Evolutionary conservation across 2,329 filamentous ascomycete species (phyloP).

Genomic region (Cladosporium sp.): DNA sequence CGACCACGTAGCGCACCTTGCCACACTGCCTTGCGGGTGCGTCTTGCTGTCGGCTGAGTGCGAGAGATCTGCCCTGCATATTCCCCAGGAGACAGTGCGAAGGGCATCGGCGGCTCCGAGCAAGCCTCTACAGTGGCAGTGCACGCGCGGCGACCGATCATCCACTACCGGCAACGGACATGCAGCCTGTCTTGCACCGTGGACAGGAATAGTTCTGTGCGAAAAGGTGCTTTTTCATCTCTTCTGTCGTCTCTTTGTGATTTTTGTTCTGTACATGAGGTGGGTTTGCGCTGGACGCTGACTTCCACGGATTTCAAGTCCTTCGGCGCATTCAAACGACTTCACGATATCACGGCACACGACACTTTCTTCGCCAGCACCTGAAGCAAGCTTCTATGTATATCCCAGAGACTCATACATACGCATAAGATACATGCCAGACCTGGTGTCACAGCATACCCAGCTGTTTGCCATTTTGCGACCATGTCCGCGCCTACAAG

Average conservation of each 20-base stretch:
- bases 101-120: constrained; percentile 8
- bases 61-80: constrained; percentile 6
- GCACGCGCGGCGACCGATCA: constrained; percentile 8
- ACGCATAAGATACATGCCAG: no score
- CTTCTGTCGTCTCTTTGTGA: not conserved
- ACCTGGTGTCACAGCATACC: not conserved
- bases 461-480: not conserved
- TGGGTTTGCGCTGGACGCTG: constrained; percentile 22
- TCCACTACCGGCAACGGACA: constrained; percentile 10
- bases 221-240: constrained; percentile 6
- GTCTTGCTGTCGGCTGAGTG: not conserved
- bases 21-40: constrained; percentile 3
- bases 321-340: not conserved
- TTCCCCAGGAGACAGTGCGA: not conserved
- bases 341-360: not conserved
- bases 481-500: constrained; percentile 19
- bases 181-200: constrained; percentile 7
- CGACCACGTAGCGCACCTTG: constrained; percentile 7
- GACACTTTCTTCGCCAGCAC: not conserved
- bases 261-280: not conserved
- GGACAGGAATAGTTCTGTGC: constrained; percentile 8
- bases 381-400: not conserved
- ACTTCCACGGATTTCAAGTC: constrained; percentile 12
- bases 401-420: constrained; percentile 1
- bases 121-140: constrained; percentile 4